Evolutionary conservation across 1,139 yeast genomes (phyloP).

Genomic region (Blastobotrys niveus): DNA sequence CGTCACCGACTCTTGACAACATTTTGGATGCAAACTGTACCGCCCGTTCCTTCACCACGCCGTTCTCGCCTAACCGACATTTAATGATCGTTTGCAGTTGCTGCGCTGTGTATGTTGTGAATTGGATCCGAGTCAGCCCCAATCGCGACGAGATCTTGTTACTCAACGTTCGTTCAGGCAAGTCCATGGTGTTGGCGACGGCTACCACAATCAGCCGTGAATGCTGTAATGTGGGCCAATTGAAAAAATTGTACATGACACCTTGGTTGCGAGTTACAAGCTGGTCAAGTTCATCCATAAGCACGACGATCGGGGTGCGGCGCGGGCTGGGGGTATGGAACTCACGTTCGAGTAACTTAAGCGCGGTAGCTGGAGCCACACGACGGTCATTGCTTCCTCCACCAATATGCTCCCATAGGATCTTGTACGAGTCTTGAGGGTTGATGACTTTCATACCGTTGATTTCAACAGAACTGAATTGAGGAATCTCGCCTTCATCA

Average conservation of each 20-base stretch:
- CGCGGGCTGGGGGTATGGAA: constrained; percentile 39
- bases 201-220: constrained; percentile 86
- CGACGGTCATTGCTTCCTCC: constrained; percentile 41
- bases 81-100: constrained; percentile 73
- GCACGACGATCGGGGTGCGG: constrained; percentile 59
- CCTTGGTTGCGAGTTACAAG: constrained; percentile 78
- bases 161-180: constrained; percentile 82
- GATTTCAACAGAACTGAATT: constrained; percentile 74
- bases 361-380: constrained; percentile 60
- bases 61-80: constrained; percentile 56
- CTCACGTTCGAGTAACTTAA: constrained; percentile 48
- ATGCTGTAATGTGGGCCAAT: constrained; percentile 86
- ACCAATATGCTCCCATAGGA: constrained; percentile 69
- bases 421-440: constrained; percentile 84
- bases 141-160: constrained; percentile 88
- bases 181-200: constrained; percentile 95
- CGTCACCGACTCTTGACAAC: constrained; percentile 97
- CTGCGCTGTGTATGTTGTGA: constrained; percentile 78
- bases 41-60: constrained; percentile 60
- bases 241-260: constrained; percentile 91
- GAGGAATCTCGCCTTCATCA: constrained; percentile 44
- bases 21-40: constrained; percentile 88
- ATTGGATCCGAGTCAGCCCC: constrained; percentile 81
- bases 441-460: constrained; percentile 82
- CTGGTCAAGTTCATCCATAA: constrained; percentile 91